Base-by-base conservation (phyloP, 768 basidiomycete species). In the Daedalea quercina region DNA sequence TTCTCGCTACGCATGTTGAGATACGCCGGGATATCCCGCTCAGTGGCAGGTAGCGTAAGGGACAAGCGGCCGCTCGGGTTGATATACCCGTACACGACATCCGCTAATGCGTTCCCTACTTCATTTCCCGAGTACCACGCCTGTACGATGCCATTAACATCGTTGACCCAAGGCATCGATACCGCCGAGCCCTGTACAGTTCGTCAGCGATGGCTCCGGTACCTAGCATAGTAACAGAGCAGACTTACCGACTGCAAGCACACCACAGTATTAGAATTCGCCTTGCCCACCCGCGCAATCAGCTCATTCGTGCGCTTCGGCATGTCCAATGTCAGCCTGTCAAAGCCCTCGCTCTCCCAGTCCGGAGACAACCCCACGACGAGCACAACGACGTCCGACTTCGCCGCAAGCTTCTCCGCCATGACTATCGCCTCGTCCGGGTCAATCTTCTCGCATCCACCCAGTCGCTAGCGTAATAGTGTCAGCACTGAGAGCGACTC, bases 331-430 rank as follows among this genome's bases (percentile, higher is more conserved):
- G 78, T 74, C 12, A 79, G 79, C 33, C 87, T 70, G 58, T 89
- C 87, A 58, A 84, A 87, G 8, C 84, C 84, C 66, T 88, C 87
- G 55, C 79, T 81, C 68, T 89, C 85, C 81, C 82, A 87, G 66
- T 89, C 83, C 0, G 80, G 78, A 26, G 80, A 80, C 20, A 86
- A 70, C 3, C 86, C 85, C 11, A 69, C 78, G 54, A 85, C 71
- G 57, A 80, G 71, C 58, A 84, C 67, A 44, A 81, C 85, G 40
- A 74, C 74, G 63, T 86, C 84, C 17, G 71, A 74, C 3, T 71
- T 60, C 4, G 69, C 65, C 1, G 85, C 86, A 19, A 85, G 66
- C 13, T 68, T 61, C 9, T 79, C 80, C 0, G 86, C 85, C 13
- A 75, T 73, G 37, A 72, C 64, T 24, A 87, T 79, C 1, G 81